Percentiles rank a stretch among this genome's conserved stretches.
Evolutionary conservation across 192 early-diverging fungal species (phyloP).

Genomic region (Entomortierella beljakovae): DNA sequence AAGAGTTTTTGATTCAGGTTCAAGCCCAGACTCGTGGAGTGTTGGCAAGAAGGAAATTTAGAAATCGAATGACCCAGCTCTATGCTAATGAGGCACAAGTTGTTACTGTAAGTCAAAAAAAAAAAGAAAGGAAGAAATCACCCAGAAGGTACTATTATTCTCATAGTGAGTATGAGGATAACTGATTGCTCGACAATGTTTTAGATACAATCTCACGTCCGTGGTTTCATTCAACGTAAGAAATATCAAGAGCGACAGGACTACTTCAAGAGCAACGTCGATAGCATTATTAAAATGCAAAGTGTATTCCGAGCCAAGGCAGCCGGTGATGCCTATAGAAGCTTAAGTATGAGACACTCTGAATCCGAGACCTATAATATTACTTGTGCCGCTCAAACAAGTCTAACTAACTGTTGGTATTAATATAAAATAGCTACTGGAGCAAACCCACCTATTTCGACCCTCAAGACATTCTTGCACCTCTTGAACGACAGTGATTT

Average conservation of each 20-base stretch:
- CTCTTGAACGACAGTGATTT: constrained; percentile 90
- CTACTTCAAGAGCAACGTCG: constrained; percentile 72
- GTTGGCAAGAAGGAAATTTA: constrained; percentile 62
- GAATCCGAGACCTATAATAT: neutral
- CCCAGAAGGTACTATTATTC: no score
- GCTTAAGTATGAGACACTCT: constrained; percentile 58
- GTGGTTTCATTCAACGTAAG: constrained; percentile 72
- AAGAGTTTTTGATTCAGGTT: constrained; percentile 51
- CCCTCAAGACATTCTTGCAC: constrained; percentile 87
- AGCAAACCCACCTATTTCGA: constrained; percentile 83
- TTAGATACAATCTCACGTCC: constrained; percentile 74
- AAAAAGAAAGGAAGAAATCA: neutral
- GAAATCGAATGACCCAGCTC: constrained; percentile 63
- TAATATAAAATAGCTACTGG: constrained; percentile 72
- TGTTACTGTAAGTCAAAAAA: constrained; percentile 23
- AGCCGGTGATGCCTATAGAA: constrained; percentile 75
- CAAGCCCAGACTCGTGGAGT: constrained; percentile 70
- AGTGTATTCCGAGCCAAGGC: constrained; percentile 72
- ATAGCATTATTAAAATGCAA: constrained; percentile 86
- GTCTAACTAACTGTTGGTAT: no score
- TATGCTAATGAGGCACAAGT: constrained; percentile 66
- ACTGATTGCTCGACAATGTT: no score
- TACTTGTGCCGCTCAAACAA: no score
- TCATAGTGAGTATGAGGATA: no score
- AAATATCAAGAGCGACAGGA: constrained; percentile 67